Conservation (phyloP, 805 yeast genomes). For the Saturnispora bothae region DNA sequence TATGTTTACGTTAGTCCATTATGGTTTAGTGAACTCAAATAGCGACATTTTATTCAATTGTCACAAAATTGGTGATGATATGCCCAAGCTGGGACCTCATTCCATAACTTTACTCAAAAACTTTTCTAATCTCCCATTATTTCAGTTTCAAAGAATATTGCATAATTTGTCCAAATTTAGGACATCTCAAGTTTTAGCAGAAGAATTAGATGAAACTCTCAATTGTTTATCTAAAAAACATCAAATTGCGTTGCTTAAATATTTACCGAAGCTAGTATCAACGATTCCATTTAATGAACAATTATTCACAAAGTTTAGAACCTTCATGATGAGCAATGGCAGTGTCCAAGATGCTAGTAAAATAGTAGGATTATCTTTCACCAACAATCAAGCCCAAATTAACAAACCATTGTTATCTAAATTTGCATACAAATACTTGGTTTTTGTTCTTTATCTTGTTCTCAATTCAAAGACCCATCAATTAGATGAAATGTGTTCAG, state of each 20-base stretch:
- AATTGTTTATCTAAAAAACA: not conserved
- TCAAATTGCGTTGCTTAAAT: not conserved
- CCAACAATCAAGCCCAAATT: not conserved
- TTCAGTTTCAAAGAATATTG: not conserved
- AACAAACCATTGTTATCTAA: constrained; percentile 1
- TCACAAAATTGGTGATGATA: not conserved
- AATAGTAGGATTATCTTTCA: not conserved
- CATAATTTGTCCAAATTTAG: not conserved
- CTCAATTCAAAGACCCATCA: constrained; percentile 1
- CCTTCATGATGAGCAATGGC: no score
- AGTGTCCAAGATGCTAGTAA: no score
- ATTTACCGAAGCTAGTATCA: not conserved
- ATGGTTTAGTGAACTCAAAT: not conserved
- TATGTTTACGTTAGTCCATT: not conserved
- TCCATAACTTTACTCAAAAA: not conserved
- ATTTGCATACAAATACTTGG: constrained; percentile 2
- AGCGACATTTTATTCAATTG: not conserved
- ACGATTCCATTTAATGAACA: not conserved
- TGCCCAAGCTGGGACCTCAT: not conserved
- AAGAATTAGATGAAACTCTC: not conserved
- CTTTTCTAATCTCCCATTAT: not conserved
- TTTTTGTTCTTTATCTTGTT: not conserved
- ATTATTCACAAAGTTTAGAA: not conserved
- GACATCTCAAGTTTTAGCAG: not conserved
- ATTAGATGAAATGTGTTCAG: not conserved